These are phyloP conservation scores for Phytophthora brassicae DNA, from an alignment of 352 stramenopile species.

Conservation along the genomic window DNA sequence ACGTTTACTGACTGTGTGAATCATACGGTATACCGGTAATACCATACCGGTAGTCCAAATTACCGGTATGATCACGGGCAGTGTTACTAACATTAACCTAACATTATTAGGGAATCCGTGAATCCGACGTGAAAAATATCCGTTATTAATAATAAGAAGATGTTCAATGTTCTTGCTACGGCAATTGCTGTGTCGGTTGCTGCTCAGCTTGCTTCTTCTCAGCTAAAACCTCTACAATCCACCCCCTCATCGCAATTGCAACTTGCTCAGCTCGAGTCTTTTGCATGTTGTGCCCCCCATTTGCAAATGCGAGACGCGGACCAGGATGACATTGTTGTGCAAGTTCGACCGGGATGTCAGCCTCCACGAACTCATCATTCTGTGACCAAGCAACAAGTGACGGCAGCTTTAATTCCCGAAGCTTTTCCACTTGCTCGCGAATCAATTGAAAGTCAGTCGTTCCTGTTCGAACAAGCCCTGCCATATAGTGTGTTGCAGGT, in stretches of 20 bases:
- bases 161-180: not conserved
- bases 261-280: slow-evolving; percentile 50
- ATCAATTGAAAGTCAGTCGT: slow-evolving; percentile 49
- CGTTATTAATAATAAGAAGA: too few relatives aligned
- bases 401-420: slow-evolving; percentile 23
- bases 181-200: slow-evolving; percentile 7
- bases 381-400: slow-evolving; percentile 46
- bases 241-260: slow-evolving; percentile 22
- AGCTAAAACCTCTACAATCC: slow-evolving; percentile 26
- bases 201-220: slow-evolving; percentile 3
- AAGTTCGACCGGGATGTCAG: slow-evolving; percentile 41
- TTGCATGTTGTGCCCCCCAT: slow-evolving; percentile 60
- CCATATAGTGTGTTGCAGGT: slow-evolving; percentile 38
- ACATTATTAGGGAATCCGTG: too few relatives aligned
- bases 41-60: too few relatives aligned
- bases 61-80: too few relatives aligned
- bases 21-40: too few relatives aligned
- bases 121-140: too few relatives aligned
- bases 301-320: slow-evolving; percentile 39
- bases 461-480: slow-evolving; percentile 41
- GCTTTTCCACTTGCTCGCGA: slow-evolving; percentile 30
- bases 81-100: too few relatives aligned
- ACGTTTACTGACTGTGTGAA: too few relatives aligned
- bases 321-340: slow-evolving; percentile 30
- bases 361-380: slow-evolving; percentile 55